A percentile compares a stretch with the other conserved stretches of the same genome.
Evolutionary conservation across 371 early-diverging fungal species (phyloP).

Genomic region (Capillidium heterosporum): DNA sequence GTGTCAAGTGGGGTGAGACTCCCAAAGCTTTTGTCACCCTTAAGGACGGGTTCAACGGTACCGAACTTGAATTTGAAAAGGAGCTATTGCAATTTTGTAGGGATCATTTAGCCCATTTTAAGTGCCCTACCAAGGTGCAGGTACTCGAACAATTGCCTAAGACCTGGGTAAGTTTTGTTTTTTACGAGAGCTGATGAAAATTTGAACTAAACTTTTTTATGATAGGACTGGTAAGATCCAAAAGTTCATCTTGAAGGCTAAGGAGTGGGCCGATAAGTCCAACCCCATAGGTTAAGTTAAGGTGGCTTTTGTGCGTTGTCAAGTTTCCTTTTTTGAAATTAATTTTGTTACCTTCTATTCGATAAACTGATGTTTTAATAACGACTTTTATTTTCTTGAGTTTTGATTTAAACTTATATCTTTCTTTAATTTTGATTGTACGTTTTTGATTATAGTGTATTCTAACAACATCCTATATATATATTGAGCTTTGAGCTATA

Average conservation of each 20-base stretch:
- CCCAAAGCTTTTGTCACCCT: conserved; percentile 41
- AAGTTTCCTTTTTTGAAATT: too few species aligned
- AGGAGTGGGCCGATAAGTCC: too few species aligned
- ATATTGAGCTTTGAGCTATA: too few species aligned
- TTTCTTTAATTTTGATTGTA: too few species aligned
- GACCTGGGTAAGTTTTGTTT: conserved; percentile 10
- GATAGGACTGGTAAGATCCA: conserved; percentile 25
- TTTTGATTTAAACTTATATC: too few species aligned
- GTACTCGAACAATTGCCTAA: conserved; percentile 26
- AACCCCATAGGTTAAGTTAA: too few species aligned
- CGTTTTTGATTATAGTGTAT: too few species aligned
- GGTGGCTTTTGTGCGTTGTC: too few species aligned
- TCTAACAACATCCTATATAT: too few species aligned
- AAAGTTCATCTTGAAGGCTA: conserved; percentile 23
- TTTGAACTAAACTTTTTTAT: background rate
- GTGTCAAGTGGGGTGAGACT: conserved; percentile 49
- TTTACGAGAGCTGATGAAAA: background rate
- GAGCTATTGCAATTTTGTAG: conserved; percentile 15
- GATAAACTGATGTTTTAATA: too few species aligned
- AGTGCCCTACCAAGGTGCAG: conserved; percentile 20
- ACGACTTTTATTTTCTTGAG: too few species aligned
- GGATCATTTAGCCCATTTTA: conserved; percentile 26
- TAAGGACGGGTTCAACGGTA: conserved; percentile 5
- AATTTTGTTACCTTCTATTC: too few species aligned
- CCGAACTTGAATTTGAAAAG: conserved; percentile 14